phyloP scores from a whole-genome alignment of 179 eudicot species.

The Silene vulgaris region DNA sequence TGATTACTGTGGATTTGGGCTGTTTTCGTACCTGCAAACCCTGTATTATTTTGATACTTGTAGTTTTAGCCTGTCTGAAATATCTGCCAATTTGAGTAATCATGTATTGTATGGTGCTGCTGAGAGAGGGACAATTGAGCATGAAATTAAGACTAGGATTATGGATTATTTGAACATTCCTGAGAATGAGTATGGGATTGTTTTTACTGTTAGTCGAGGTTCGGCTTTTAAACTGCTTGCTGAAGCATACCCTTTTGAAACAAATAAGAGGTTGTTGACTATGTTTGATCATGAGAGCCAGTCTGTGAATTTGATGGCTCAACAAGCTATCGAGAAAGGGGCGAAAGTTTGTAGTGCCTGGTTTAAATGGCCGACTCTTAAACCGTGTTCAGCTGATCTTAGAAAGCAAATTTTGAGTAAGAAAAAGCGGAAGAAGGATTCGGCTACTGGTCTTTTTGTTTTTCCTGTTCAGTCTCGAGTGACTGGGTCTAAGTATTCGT shows the following conservation, averaged over 20 bases:
- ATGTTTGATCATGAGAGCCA: constrained; percentile 99
- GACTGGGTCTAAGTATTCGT: constrained; percentile 94
- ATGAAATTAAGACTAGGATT: constrained; percentile 79
- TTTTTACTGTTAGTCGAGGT: constrained; percentile 91
- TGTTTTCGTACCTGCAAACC: constrained; percentile 84
- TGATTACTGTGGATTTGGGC: constrained; percentile 93
- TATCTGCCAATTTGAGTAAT: constrained; percentile 90
- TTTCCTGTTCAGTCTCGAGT: constrained; percentile 99
- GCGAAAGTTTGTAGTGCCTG: constrained; percentile 85
- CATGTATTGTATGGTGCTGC: constrained; percentile 96
- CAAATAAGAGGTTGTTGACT: constrained; percentile 82
- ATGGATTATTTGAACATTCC: constrained; percentile 97
- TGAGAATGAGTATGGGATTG: constrained; percentile 94
- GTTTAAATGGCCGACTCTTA: constrained; percentile 98
- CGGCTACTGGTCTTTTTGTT: constrained; percentile 81
- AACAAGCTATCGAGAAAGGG: constrained; percentile 86
- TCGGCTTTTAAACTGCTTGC: constrained; percentile 93
- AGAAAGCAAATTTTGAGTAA: constrained; percentile 78
- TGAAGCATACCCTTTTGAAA: constrained; percentile 93
- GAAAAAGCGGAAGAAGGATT: constrained; percentile 86
- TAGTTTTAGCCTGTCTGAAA: constrained; percentile 91
- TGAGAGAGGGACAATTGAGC: constrained; percentile 88
- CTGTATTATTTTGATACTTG: constrained; percentile 88
- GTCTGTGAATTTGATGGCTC: constrained; percentile 96
- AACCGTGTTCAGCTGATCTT: constrained; percentile 85